Evolutionary conservation across 2,329 filamentous ascomycete genomes (phyloP).

Genomic region (Aureobasidium namibiae): DNA sequence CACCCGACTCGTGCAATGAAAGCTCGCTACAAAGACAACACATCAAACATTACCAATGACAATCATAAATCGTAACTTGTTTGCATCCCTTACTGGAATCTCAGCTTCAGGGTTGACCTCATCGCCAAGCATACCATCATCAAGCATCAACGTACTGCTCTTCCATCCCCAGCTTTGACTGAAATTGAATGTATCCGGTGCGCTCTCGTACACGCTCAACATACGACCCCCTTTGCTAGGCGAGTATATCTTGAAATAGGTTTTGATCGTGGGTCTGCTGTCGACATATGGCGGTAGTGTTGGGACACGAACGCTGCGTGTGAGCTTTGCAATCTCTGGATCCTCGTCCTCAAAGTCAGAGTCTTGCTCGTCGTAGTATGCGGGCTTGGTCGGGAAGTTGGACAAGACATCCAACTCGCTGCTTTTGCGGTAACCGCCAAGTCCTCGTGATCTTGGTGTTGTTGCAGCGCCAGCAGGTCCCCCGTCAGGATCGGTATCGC

Average conservation of each 20-base stretch:
- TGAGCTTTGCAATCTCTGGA: constrained; percentile 16
- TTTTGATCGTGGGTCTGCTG: constrained; percentile 48
- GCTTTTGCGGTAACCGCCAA: constrained; percentile 22
- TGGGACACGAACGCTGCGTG: constrained; percentile 27
- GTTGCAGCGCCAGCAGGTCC: constrained; percentile 21
- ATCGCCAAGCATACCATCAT: constrained; percentile 34
- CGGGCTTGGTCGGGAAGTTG: constrained; percentile 12
- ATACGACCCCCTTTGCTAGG: constrained; percentile 50
- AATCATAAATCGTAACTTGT: constrained; percentile 50
- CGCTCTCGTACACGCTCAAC: constrained; percentile 51
- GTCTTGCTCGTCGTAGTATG: constrained; percentile 18
- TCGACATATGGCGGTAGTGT: constrained; percentile 48
- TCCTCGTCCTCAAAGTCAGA: constrained; percentile 14
- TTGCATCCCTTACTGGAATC: constrained; percentile 28
- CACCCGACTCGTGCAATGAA: neutral
- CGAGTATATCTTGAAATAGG: constrained; percentile 56
- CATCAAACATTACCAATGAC: constrained; percentile 46
- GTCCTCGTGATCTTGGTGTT: constrained; percentile 18
- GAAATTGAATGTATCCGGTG: constrained; percentile 52
- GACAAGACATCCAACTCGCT: constrained; percentile 19
- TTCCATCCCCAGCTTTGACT: constrained; percentile 56
- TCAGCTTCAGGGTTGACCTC: constrained; percentile 20
- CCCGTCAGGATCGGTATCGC: constrained; percentile 37
- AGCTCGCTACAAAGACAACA: neutral
- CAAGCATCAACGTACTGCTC: constrained; percentile 50